Evolutionary conservation across 768 basidiomycete species (phyloP), one percentile per base, ranked within the genome.

Genomic region (Dendrothele bispora): DNA sequence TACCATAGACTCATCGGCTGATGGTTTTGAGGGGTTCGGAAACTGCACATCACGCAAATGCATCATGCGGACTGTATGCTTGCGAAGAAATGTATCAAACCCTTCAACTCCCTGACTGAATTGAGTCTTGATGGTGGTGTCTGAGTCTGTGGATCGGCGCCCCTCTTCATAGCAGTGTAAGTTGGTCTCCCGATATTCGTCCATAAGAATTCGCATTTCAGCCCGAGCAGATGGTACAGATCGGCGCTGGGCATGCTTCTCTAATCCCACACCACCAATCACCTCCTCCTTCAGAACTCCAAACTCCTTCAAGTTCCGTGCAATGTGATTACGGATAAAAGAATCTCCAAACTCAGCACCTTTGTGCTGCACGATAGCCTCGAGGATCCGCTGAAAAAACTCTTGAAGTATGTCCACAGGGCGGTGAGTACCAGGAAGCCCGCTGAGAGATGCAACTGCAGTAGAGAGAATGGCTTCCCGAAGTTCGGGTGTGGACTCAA

Each of bases 161-260:
- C 73, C 75, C 2, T 57, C 73, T 0, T 79, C 83, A 2, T 69
- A 74, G n/a, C 79, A 82, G 8, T 88, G 87, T 53, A 63, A 86
- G 20, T 72, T 80, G 1, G 80, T 84, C 3, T 66, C 71, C 27
- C 72, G 80, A 24, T 80, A 81, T 1, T 74, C 77, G 1, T 72
- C 75, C 7, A 38, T 7, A 8, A 38, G 37, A 10, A 21, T 38
- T 7, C 7, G 7, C n/a, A 38, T 38, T 18, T 38, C 37, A 38
- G 37, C 7, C 10, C 37, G 37, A 18, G 18, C 7, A 8, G 7
- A 7, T 32, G 45, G 2, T 48, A 27, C 12, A 27, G 34, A 37
- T 65, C 66, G 30, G 71, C 73, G 7, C 69, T 75, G 25, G 61
- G 73, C 52, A 68, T 63, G 48, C 43, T 71, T 27, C 57, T 73